Base-by-base conservation (phyloP, 2,329 filamentous ascomycete genomes). In the Colletotrichum salicis region DNA sequence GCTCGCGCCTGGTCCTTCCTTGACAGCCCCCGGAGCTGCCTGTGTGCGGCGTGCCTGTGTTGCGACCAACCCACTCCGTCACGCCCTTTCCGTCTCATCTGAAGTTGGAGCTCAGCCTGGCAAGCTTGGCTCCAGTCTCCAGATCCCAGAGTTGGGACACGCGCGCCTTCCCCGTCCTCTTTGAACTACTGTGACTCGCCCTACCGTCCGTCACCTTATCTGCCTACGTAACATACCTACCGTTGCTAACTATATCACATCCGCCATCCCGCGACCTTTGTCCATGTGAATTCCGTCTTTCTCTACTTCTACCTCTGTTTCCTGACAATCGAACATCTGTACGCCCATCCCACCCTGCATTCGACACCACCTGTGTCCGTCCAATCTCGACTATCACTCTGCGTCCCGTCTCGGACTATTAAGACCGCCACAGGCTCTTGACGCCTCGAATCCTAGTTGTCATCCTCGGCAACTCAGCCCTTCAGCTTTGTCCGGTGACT, bases 401-500 rank as follows among this genome's bases (percentile, higher is more conserved):
- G 3, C 33, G 11, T 35, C 11, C 33, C 33, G 8, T 35, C 33
- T 35, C 33, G 8, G 33, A 35, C 33, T 7, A 35, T 35, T 10
- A 8, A 35, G 33, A 10, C 11, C 33, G 33, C 33, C 33, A 35
- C 33, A 29, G 33, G 33, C 33, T 35, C 45, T 33, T 37, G 5
- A 27, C 29, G 45, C 29, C 8, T 10, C 35, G 5, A n/a, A 19
- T n/a, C n/a, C 8, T 54, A 15, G 60, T 29, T 33, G 22, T 27
- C 22, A 37, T 63, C 45, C 60, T 54, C 60, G 61, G 48, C 31
- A 27, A 56, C 45, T 52, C 51, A 24, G 29, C 27, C 29, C 37
- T 33, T 64, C 51, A 33, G 33, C 52, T 22, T 55, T 29, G 64
- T 29, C 57, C 41, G 64, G 69, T 68, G 69, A 71, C 69, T 71